Evolutionary conservation across 2,329 filamentous ascomycete genomes (phyloP), one percentile per base, ranked within the genome.

Genomic region (Ophiosphaerella korrae): DNA sequence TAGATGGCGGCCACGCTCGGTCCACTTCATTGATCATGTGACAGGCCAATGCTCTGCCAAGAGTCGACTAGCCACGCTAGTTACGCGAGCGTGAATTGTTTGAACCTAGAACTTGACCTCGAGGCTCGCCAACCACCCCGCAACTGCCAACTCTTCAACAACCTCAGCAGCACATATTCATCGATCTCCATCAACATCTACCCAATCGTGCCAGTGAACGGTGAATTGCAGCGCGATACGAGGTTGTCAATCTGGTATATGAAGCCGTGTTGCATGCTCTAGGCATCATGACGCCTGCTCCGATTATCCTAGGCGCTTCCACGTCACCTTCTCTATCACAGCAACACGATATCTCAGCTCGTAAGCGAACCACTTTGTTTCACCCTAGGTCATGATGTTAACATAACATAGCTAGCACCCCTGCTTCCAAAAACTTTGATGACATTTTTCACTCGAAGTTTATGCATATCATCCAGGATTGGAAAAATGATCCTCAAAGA

Each of bases 41-140:
- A 65, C 58, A 42, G 47, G 48, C 49, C 59, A 60, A 55, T 63
- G 59, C 62, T 55, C 57, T 51, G 66, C 64, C 67, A 70, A 68
- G 61, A 39, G 45, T 31, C 33, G 36, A 43, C 50, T 58, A 64
- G 55, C 48, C 55, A 48, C 63, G 60, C 69, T 70, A 72, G 61
- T 56, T 70, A 72, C 63, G 67, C 68, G 68, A 71, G 66, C 64
- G 70, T 71, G 68, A 71, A 73, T 73, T 68, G 66, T 71, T 71
- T 72, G 66, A 64, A 62, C 58, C 68, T 59, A 56, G 56, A 66
- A 58, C 66, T 69, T 59, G 52, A 64, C 50, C 55, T 59, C 55
- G 50, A 45, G 58, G 48, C 53, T 51, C 50, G 55, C 57, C 60
- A 60, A 63, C 60, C 63, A 66, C 60, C 59, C 51, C 55, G 43